Percentiles rank a stretch among this genome's conserved stretches.
Evolutionary conservation across 2,329 filamentous ascomycete genomes (phyloP).

Genomic region (Ramichloridium luteum): DNA sequence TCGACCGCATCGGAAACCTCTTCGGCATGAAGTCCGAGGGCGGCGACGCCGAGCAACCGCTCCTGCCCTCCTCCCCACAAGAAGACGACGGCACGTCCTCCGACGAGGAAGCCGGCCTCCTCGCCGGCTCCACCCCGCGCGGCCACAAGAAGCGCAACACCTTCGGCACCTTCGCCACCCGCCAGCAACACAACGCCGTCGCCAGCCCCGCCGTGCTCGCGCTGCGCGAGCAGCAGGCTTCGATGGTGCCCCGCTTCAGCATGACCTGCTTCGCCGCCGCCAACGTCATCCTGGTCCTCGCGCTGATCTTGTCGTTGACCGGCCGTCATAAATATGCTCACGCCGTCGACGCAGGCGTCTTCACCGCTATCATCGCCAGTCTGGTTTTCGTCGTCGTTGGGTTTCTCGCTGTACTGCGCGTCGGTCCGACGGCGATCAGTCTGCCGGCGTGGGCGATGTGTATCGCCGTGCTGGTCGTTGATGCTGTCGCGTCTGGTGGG

Average conservation of each 20-base stretch:
- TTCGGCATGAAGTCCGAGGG: conserved; percentile 20
- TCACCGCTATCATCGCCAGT: conserved; percentile 56
- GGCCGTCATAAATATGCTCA: conserved; percentile 54
- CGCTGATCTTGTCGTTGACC: conserved; percentile 53
- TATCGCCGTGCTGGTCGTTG: conserved; percentile 31
- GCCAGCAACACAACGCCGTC: background rate
- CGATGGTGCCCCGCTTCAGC: conserved; percentile 15
- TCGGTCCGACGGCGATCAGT: conserved; percentile 32
- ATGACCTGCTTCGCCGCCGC: conserved; percentile 48
- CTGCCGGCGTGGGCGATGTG: conserved; percentile 35
- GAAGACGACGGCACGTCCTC: conserved; percentile 20
- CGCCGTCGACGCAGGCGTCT: conserved; percentile 63
- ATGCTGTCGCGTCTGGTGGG: conserved; percentile 40
- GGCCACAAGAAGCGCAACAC: conserved; percentile 4
- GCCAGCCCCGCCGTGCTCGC: background rate
- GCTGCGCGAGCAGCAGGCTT: background rate
- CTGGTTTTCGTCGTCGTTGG: conserved; percentile 51
- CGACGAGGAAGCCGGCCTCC: conserved; percentile 17
- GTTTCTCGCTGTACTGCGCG: conserved; percentile 43
- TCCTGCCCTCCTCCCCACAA: conserved; percentile 10
- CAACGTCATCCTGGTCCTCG: conserved; percentile 51
- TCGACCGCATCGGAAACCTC: conserved; percentile 37
- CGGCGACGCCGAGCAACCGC: conserved; percentile 9
- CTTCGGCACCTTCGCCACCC: conserved; percentile 11
- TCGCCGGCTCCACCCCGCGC: conserved; percentile 3